Evolutionary conservation across 2,329 filamentous ascomycete species (phyloP).

Genomic region (Cercospora janseana): DNA sequence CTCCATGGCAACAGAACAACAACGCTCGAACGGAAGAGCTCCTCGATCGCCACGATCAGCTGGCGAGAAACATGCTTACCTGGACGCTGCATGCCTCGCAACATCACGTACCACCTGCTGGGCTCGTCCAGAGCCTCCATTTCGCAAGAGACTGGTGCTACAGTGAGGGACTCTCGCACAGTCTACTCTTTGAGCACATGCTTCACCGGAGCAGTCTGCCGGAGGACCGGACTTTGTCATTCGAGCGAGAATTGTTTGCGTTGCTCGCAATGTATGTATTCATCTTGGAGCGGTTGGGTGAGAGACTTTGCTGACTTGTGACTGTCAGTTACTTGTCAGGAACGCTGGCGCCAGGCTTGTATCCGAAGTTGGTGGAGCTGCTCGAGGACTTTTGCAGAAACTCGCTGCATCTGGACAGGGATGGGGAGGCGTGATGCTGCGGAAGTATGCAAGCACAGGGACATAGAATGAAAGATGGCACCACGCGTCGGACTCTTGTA

Average conservation of each 20-base stretch:
- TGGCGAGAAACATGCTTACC: neutral
- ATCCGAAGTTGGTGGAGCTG: neutral
- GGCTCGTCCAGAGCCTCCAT: neutral
- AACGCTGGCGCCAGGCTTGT: neutral
- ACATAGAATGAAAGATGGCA: too few species aligned
- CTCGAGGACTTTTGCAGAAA: neutral
- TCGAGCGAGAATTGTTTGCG: neutral
- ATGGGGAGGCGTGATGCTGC: neutral
- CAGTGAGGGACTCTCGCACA: neutral
- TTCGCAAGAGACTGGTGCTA: neutral
- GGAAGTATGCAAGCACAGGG: too few species aligned
- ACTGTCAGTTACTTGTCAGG: neutral
- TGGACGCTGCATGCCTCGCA: neutral
- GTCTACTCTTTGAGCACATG: neutral
- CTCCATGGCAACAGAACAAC: neutral
- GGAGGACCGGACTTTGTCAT: neutral
- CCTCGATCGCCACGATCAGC: neutral
- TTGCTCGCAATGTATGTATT: neutral
- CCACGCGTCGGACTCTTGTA: too few species aligned
- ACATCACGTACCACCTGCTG: neutral
- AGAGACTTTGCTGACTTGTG: neutral
- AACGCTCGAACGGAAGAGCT: neutral
- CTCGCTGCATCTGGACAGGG: conserved; percentile 1
- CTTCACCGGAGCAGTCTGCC: conserved; percentile 1
- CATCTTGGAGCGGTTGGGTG: neutral